These are phyloP conservation scores for Lophium mytilinum DNA, from an alignment of 495 filamentous ascomycete species.

Conservation along the genomic window DNA sequence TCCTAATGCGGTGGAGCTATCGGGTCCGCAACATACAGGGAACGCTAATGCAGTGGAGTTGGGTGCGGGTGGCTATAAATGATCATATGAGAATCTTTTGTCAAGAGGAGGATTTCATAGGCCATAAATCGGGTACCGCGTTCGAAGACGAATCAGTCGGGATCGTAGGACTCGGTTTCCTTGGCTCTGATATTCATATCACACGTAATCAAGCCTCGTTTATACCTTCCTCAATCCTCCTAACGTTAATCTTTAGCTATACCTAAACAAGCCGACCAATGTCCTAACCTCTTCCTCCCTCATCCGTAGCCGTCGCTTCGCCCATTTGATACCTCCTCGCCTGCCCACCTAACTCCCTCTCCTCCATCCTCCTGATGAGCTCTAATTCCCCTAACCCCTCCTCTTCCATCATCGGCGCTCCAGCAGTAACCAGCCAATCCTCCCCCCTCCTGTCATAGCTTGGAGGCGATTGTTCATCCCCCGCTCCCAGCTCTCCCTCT, in stretches of 20 bases:
- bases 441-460: too few species aligned
- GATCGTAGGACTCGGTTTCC: background rate
- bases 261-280: too few species aligned
- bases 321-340: background rate
- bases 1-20: slow-evolving; percentile 1
- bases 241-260: background rate
- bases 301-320: background rate
- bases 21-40: slow-evolving; percentile 1
- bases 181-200: background rate
- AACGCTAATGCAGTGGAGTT: slow-evolving; percentile 4
- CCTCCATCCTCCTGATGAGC: background rate
- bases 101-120: background rate
- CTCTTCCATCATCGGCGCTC: background rate
- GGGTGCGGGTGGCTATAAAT: background rate
- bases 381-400: background rate
- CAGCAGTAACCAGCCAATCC: too few species aligned
- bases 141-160: background rate
- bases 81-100: background rate
- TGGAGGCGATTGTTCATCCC: too few species aligned
- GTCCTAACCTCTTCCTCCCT: too few species aligned
- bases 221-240: background rate
- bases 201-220: background rate
- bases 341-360: background rate
- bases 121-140: background rate
- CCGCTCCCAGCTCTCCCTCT: too few species aligned